Evolutionary conservation across 1,284 basidiomycete species (phyloP).

Genomic region (Tremellales sp.): DNA sequence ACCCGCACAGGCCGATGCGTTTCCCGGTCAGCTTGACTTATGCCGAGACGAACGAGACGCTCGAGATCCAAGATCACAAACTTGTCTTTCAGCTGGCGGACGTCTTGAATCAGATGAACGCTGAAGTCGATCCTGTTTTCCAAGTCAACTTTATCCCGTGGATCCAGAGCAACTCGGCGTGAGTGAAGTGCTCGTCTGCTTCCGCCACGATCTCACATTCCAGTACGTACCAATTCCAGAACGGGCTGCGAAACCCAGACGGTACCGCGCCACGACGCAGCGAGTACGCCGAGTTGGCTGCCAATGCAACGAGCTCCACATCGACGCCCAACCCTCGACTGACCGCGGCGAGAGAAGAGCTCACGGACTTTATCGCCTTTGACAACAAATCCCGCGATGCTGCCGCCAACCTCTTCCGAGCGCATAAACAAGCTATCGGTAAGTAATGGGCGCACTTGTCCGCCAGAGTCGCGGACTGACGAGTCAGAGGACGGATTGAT

Average conservation of each 20-base stretch:
- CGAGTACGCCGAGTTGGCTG: conserved; percentile 13
- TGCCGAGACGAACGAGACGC: conserved; percentile 20
- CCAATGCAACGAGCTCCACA: conserved; percentile 6
- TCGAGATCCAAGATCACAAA: conserved; percentile 25
- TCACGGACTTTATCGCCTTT: conserved; percentile 17
- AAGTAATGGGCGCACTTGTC: not conserved
- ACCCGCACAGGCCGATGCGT: conserved; percentile 17
- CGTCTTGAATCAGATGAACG: conserved; percentile 22
- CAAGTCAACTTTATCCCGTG: conserved; percentile 27
- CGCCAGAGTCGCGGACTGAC: not conserved
- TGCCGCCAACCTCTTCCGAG: conserved; percentile 23
- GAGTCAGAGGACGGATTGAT: conserved; percentile 14
- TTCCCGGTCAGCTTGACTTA: conserved; percentile 22
- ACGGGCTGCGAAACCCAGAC: conserved; percentile 18
- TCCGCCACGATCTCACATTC: not conserved
- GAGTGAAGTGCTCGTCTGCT: not conserved
- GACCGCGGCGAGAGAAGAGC: conserved; percentile 11
- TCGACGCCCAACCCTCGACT: conserved; percentile 4
- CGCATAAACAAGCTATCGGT: conserved; percentile 22
- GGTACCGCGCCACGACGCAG: conserved; percentile 20
- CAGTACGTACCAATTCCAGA: conserved; percentile 13
- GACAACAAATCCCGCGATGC: conserved; percentile 9
- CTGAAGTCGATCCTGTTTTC: conserved; percentile 10
- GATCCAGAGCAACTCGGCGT: conserved; percentile 18
- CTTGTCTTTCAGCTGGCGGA: conserved; percentile 31